Evolutionary conservation across 2,329 filamentous ascomycete genomes (phyloP).

Genomic region (Neofusicoccum sp.): DNA sequence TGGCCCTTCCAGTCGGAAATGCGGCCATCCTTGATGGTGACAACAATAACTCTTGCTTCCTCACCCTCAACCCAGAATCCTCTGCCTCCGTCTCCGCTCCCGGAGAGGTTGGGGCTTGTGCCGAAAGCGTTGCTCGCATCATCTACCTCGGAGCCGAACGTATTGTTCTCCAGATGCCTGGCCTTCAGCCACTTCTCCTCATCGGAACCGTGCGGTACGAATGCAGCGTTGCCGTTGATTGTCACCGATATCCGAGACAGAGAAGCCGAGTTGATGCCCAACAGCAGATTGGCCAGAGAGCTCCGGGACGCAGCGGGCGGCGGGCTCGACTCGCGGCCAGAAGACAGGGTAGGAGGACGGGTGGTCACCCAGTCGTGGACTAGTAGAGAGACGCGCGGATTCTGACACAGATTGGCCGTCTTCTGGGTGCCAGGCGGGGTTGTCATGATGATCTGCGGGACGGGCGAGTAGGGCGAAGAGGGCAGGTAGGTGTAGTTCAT

Average conservation of each 20-base stretch:
- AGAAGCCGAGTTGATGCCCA: slow-evolving; percentile 87
- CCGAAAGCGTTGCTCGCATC: slow-evolving; percentile 25
- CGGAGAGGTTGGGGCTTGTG: slow-evolving; percentile 34
- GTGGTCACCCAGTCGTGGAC: slow-evolving; percentile 98
- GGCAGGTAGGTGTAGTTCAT: slow-evolving; percentile 99
- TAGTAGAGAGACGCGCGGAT: slow-evolving; percentile 87
- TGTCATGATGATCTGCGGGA: slow-evolving; percentile 80
- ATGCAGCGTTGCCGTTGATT: slow-evolving; percentile 80
- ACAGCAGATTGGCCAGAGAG: slow-evolving; percentile 75
- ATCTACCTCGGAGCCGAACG: slow-evolving; percentile 59
- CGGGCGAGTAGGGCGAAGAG: slow-evolving; percentile 62
- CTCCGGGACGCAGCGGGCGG: slow-evolving; percentile 59
- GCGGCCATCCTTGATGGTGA: slow-evolving; percentile 77
- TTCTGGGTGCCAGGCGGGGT: slow-evolving; percentile 77
- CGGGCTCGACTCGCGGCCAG: slow-evolving; percentile 59
- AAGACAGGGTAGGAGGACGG: slow-evolving; percentile 71
- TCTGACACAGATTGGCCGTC: slow-evolving; percentile 75
- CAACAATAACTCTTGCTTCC: slow-evolving; percentile 83
- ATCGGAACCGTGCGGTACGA: slow-evolving; percentile 70
- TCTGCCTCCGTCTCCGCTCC: slow-evolving; percentile 48
- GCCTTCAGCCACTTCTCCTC: slow-evolving; percentile 83
- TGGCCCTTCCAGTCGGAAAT: slow-evolving; percentile 96
- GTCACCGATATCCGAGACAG: slow-evolving; percentile 88
- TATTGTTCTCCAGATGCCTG: slow-evolving; percentile 87
- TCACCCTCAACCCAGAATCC: slow-evolving; percentile 74